Base-by-base conservation (phyloP, 73 alveolate species). In the Paramecium sonneborni region DNA sequence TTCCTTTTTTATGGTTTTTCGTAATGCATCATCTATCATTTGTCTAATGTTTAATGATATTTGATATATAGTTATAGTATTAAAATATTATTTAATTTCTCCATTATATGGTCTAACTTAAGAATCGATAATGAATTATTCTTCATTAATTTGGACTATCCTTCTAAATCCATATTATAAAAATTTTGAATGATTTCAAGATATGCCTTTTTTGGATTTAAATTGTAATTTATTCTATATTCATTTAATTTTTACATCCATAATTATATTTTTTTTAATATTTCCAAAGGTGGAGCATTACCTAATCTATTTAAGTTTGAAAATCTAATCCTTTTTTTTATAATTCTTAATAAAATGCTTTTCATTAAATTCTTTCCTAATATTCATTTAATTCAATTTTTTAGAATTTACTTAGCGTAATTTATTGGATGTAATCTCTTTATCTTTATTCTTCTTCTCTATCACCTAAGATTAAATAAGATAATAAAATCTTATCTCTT, bases 261-360 rank as follows among this genome's bases (percentile, higher is more conserved):
- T 43, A 24, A 37, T 18, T 12, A 92, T 85, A 70, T 93, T 95
- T 24, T 92, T 90, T 20, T 86, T 0, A 93, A 92, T 55, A 93
- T 93, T 68, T 95, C 98, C 7, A 93, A 57, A 6, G 96, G 96
- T 5, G 98, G 97, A n/a, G 97, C 98, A 58, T 92, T 93, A 5
- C 98, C 98, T 1, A 95, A 79, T 95, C 98, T 32, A 95, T 58
- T 62, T 95, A 96, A 34, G 97, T 35, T 38, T 92, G 82, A 67
- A 92, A 95, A 34, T 95, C 97, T 7, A 93, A 24, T 18, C 98
- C 98, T 79, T 96, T 85, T 56, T 88, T 72, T 92, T 87, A 70
- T 28, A 95, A 39, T 52, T 92, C 98, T 32, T 91, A 85, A 67
- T 95, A 94, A 32, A 95, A 18, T n/a, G 84, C 85, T 88, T 95